Evolutionary conservation across 148 eudicot genomes (phyloP).

Genomic region (Camellia japonica): DNA sequence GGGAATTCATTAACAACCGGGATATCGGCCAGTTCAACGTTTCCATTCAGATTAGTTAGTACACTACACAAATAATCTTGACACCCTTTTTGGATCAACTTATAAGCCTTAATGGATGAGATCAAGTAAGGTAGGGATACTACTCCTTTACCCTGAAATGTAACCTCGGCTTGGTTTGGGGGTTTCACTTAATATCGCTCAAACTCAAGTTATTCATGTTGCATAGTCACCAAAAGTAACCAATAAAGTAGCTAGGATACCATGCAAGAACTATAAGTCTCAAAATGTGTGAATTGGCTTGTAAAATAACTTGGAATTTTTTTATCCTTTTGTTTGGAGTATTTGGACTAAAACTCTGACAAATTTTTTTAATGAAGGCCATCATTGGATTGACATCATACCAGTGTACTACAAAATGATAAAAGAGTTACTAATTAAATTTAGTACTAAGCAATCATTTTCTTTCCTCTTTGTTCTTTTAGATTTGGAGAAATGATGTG

Average conservation of each 20-base stretch:
- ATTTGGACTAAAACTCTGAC: neutral
- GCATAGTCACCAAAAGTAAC: too few relatives aligned
- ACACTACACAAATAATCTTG: too few relatives aligned
- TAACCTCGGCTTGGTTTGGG: too few relatives aligned
- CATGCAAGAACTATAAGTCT: neutral
- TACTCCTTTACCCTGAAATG: too few relatives aligned
- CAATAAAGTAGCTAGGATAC: neutral
- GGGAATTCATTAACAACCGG: too few relatives aligned
- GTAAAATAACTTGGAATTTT: neutral
- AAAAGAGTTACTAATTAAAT: neutral
- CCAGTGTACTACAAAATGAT: neutral
- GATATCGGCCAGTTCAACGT: too few relatives aligned
- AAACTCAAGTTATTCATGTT: too few relatives aligned
- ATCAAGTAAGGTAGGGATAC: too few relatives aligned
- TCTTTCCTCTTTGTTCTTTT: conserved; percentile 18
- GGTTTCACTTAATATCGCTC: too few relatives aligned
- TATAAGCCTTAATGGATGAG: too few relatives aligned
- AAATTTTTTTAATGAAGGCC: neutral
- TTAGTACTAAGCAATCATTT: neutral
- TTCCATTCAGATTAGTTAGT: too few relatives aligned
- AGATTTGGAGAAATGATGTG: conserved; percentile 72
- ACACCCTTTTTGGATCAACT: too few relatives aligned
- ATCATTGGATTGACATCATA: neutral
- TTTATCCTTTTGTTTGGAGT: neutral
- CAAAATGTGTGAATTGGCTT: neutral